phyloP scores from a whole-genome alignment of 2,329 filamentous ascomycete genomes.

The Claviceps citrina region DNA sequence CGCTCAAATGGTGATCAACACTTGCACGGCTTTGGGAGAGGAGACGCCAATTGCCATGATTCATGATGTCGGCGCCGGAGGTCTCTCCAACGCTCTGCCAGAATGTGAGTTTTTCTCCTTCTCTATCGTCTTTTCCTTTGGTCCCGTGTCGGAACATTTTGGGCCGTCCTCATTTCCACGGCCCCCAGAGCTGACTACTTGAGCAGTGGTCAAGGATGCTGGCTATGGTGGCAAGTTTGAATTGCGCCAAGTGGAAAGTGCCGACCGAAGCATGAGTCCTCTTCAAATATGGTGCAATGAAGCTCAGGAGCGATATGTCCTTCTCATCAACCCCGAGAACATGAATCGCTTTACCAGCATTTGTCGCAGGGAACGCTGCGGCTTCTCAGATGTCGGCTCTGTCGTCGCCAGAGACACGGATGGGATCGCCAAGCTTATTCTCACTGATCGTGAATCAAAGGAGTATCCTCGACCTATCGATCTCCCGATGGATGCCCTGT shows the following conservation, averaged over 20 bases:
- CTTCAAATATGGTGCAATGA: conserved; percentile 98
- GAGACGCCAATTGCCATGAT: conserved; percentile 91
- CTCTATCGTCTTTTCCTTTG: not conserved
- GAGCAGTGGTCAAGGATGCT: conserved; percentile 66
- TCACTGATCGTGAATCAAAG: conserved; percentile 66
- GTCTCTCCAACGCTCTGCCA: conserved; percentile 58
- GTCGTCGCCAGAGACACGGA: conserved; percentile 47
- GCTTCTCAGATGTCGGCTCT: conserved; percentile 78
- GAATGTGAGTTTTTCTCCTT: conserved; percentile 32
- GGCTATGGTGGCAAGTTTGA: conserved; percentile 85
- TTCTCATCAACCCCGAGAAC: conserved; percentile 67
- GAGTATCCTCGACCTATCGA: conserved; percentile 70
- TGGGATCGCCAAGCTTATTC: conserved; percentile 56
- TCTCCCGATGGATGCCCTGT: conserved; percentile 74
- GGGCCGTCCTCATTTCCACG: not conserved
- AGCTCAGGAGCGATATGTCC: conserved; percentile 88
- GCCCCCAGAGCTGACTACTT: not conserved
- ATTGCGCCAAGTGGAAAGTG: conserved; percentile 82
- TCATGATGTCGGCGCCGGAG: conserved; percentile 91
- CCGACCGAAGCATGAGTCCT: conserved; percentile 82
- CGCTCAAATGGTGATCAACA: conserved; percentile 96
- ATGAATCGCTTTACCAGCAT: conserved; percentile 62
- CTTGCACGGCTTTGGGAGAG: conserved; percentile 69
- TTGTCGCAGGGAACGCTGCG: conserved; percentile 70
- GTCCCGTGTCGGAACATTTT: not conserved